These are phyloP conservation scores for Cordyceps fumosorosea DNA, from an alignment of 2,329 filamentous ascomycete species.

Conservation along the genomic window DNA sequence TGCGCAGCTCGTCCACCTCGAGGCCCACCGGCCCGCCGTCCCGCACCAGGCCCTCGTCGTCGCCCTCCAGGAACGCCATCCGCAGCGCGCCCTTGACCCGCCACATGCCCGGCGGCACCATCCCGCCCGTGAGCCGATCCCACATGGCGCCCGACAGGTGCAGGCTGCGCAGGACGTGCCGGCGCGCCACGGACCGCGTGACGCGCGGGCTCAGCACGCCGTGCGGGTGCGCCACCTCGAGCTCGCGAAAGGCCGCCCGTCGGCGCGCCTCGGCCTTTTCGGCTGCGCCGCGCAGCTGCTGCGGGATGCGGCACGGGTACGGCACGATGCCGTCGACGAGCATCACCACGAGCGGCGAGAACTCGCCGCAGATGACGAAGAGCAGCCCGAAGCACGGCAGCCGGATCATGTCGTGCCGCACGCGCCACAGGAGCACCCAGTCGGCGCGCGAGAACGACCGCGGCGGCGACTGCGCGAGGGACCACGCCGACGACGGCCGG, in stretches of 20 bases:
- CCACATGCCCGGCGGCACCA: slow-evolving; percentile 46
- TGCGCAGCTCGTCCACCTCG: slow-evolving; percentile 55
- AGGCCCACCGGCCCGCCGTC: slow-evolving; percentile 54
- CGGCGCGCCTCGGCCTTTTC: slow-evolving; percentile 50
- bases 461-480: slow-evolving; percentile 27
- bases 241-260: slow-evolving; percentile 38
- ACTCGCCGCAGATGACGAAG: slow-evolving; percentile 74
- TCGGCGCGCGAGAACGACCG: slow-evolving; percentile 51
- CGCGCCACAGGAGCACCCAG: slow-evolving; percentile 63
- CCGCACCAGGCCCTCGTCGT: slow-evolving; percentile 61
- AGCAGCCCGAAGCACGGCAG: slow-evolving; percentile 73
- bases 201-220: slow-evolving; percentile 30
- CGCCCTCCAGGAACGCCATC: slow-evolving; percentile 58
- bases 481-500: slow-evolving; percentile 35
- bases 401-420: slow-evolving; percentile 65
- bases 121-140: slow-evolving; percentile 38
- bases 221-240: slow-evolving; percentile 27
- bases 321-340: slow-evolving; percentile 67
- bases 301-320: slow-evolving; percentile 74
- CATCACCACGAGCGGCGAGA: slow-evolving; percentile 74
- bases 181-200: slow-evolving; percentile 23
- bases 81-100: slow-evolving; percentile 43
- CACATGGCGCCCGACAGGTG: slow-evolving; percentile 41
- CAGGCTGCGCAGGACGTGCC: slow-evolving; percentile 37
- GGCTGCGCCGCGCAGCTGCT: slow-evolving; percentile 56